A percentile compares a stretch with the other conserved stretches of the same genome.
These are phyloP conservation scores for Stephania cephalantha DNA, from an alignment of 164 flowering plant species.

Conservation along the genomic window DNA sequence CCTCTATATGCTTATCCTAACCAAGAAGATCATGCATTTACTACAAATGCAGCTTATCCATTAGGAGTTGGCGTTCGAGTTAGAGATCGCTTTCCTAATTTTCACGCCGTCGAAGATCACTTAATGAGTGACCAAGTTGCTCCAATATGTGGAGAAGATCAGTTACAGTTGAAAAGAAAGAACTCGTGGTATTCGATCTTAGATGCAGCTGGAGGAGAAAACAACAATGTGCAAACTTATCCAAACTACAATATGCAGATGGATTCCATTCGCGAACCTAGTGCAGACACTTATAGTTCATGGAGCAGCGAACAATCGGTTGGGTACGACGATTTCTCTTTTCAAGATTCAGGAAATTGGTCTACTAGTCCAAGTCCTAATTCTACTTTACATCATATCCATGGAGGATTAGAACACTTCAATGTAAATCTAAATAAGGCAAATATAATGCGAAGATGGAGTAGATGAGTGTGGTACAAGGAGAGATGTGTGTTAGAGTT, in stretches of 20 bases:
- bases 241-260: not conserved
- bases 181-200: conserved; percentile 9
- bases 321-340: not conserved
- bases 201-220: not conserved
- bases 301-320: not conserved
- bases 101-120: conserved; percentile 1
- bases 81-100: too few species aligned
- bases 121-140: conserved; percentile 5
- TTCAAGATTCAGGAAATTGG: not conserved
- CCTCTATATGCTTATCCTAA: not conserved
- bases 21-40: not conserved
- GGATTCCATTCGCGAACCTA: not conserved
- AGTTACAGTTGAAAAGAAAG: not conserved
- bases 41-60: not conserved
- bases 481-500: too few species aligned
- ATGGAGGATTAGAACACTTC: too few species aligned
- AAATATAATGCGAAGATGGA: too few species aligned
- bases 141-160: not conserved
- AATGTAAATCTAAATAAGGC: too few species aligned
- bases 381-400: not conserved
- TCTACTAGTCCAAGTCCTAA: not conserved
- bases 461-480: too few species aligned
- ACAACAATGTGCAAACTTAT: not conserved
- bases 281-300: not conserved
- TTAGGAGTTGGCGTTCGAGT: not conserved